Evolutionary conservation across 2,329 filamentous ascomycete genomes (phyloP).

Genomic region (Ophioceras dolichostomum): DNA sequence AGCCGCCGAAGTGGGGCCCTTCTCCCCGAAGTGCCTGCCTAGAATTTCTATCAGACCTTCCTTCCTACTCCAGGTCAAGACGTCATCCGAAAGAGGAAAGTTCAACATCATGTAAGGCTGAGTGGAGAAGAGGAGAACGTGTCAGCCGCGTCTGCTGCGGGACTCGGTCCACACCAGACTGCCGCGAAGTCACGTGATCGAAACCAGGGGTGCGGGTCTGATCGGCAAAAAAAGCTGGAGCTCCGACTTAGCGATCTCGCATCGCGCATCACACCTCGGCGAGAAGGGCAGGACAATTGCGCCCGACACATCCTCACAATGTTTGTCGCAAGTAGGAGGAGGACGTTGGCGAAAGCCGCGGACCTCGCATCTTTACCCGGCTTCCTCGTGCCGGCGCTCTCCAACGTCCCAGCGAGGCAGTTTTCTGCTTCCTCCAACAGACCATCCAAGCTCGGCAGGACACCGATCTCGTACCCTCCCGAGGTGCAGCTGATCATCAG

Average conservation of each 20-base stretch:
- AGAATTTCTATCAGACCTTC: no score
- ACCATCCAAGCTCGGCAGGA: constrained; percentile 75
- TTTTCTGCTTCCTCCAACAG: constrained; percentile 62
- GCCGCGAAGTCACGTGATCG: constrained; percentile 4
- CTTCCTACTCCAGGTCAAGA: no score
- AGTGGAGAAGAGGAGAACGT: no score
- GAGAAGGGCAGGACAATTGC: not conserved
- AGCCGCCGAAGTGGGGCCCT: no score
- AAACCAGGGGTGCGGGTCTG: not conserved
- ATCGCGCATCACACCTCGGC: not conserved
- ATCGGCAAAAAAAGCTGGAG: constrained; percentile 7
- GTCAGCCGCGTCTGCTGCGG: no score
- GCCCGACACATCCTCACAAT: constrained; percentile 25
- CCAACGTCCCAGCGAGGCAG: constrained; percentile 22
- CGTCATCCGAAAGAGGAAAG: no score
- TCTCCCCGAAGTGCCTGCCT: no score
- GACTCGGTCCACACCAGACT: not conserved
- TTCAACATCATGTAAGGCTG: no score
- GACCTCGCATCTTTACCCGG: constrained; percentile 44
- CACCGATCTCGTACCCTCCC: constrained; percentile 67
- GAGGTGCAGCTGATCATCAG: constrained; percentile 68
- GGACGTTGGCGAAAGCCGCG: constrained; percentile 45
- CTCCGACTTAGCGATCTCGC: not conserved
- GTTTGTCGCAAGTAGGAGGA: constrained; percentile 52
- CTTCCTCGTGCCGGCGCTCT: constrained; percentile 62